Base-by-base conservation (phyloP, 1,139 yeast species). In the Pichia sp. region DNA sequence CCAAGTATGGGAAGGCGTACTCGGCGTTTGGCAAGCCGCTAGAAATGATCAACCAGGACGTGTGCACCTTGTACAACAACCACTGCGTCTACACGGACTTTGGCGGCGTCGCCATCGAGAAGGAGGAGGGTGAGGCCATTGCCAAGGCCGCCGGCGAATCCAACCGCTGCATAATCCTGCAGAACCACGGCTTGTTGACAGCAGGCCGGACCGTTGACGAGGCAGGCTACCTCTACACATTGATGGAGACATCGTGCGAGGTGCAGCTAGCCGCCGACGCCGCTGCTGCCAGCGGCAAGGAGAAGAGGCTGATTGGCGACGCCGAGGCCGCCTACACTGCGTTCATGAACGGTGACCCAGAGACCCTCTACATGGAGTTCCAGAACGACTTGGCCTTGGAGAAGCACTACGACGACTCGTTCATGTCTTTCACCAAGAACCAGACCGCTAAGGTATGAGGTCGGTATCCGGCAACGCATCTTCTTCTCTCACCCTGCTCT, bases 11-110 rank as follows among this genome's bases (percentile, higher is more conserved):
- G 51, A 85, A 85, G 66, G 87, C 95, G 0, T 87, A 81, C 71
- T 80, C 89, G 10, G 75, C 87, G 0, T 83, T 87, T 65, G 93
- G 90, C 29, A 78, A 76, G 62, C 83, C 83, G 16, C 74, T 87
- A 61, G 90, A 85, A 56, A 87, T 87, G 95, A 70, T 87, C 61
- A 86, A 85, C 72, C 95, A 87, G 71, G 95, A 87, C 64, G 86
- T 76, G 3, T 85, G 92, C 67, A 73, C 77, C 5, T 81, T 87
- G 62, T 84, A 84, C 75, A 80, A 83, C 47, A 73, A 76, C 50
- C 93, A 87, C 61, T 69, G 82, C 1, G 90, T 87, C 2, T 86
- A 84, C 68, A 62, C 70, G 36, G 81, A 82, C 67, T 87, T 86
- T 68, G 95, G 95, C 23, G 95, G 95, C 29, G 87, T 87, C 52